These are phyloP conservation scores for Tetrahymena elliotti DNA, from an alignment of 73 alveolate species.

Conservation along the genomic window DNA sequence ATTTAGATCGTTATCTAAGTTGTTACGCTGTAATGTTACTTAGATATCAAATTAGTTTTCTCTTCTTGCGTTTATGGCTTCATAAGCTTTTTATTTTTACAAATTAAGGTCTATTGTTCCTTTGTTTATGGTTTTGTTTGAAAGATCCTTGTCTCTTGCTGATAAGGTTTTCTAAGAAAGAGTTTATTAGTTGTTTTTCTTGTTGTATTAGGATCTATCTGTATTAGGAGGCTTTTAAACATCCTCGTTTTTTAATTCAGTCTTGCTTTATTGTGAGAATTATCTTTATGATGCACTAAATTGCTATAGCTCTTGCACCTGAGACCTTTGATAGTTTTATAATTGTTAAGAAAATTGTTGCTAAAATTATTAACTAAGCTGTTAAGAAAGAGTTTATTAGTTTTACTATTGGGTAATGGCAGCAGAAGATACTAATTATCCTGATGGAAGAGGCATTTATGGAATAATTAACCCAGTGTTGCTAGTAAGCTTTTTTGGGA, in stretches of 20 bases:
- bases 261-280: neutral
- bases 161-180: neutral
- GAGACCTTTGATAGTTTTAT: neutral
- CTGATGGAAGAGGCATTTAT: neutral
- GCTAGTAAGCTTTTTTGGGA: neutral
- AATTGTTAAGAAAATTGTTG: neutral
- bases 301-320: neutral
- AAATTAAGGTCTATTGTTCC: neutral
- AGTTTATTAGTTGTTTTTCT: neutral
- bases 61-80: neutral
- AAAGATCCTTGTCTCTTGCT: neutral
- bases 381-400: neutral
- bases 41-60: neutral
- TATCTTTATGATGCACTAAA: neutral
- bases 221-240: neutral
- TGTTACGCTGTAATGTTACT: neutral
- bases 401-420: neutral
- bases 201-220: neutral
- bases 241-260: neutral
- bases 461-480: neutral
- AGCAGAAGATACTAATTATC: neutral
- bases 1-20: neutral
- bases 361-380: neutral
- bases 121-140: neutral
- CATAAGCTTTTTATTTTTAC: neutral